phyloP scores from a whole-genome alignment of 306 rosid species.

The Oemleria cerasiformis region DNA sequence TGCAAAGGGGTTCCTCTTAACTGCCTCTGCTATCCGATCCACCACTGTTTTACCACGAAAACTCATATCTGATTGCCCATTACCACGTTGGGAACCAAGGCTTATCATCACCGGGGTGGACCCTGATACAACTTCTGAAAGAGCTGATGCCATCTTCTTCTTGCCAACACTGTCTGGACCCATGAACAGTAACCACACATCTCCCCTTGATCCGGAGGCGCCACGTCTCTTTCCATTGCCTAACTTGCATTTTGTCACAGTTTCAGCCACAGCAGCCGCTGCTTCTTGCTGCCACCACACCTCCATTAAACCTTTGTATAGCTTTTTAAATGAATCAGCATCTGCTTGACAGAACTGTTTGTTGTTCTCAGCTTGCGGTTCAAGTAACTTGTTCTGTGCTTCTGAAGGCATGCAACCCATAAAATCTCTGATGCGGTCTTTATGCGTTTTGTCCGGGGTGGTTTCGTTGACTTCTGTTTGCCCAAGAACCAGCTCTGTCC shows the following conservation, averaged over 20 bases:
- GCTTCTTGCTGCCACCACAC: constrained; percentile 99
- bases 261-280: constrained; percentile 76
- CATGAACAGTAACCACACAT: constrained; percentile 77
- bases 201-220: constrained; percentile 52
- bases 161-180: constrained; percentile 92
- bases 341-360: constrained; percentile 44
- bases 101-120: constrained; percentile 61
- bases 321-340: constrained; percentile 76
- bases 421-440: constrained; percentile 61
- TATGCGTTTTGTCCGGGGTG: constrained; percentile 36
- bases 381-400: constrained; percentile 54
- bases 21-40: constrained; percentile 79
- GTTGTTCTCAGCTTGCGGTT: constrained; percentile 46
- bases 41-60: constrained; percentile 80
- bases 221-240: constrained; percentile 65
- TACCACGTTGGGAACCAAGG: constrained; percentile 52
- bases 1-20: constrained; percentile 70
- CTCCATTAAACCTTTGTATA: constrained; percentile 69
- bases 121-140: constrained; percentile 74
- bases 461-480: constrained; percentile 44
- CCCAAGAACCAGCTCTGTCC: constrained; percentile 78
- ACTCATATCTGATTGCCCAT: constrained; percentile 55
- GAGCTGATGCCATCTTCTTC: constrained; percentile 89
- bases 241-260: constrained; percentile 68
- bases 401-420: constrained; percentile 67